Evolutionary conservation across 768 basidiomycete species (phyloP), one percentile per base, ranked within the genome.

Genomic region (Calocybe cyanea): DNA sequence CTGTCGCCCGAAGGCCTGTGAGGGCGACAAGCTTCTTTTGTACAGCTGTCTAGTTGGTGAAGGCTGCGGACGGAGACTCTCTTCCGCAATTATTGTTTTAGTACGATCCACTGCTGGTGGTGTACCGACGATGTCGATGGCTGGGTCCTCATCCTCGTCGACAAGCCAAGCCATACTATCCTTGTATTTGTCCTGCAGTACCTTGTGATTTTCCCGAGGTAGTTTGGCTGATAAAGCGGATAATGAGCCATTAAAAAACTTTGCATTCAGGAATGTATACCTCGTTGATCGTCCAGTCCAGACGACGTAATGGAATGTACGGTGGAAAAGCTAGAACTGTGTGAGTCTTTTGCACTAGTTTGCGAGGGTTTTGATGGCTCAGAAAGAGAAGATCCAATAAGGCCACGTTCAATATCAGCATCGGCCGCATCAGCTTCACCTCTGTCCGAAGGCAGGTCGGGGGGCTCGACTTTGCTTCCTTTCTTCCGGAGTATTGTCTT

Each of bases 91-190:
- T 11, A 18, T 7, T 25, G 41, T 44, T 8, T 7, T 4, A 31
- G 38, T 45, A 38, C 50, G 52, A 45, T 44, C 49, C 7, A 49
- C 11, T 20, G 60, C 33, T 7, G 79, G 79, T 2, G 81, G 72
- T 17, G 81, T 81, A 40, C 68, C 65, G n/a, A 77, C 39, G 31
- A 82, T 74, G 46, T 72, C 69, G 51, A 82, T 65, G 35, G 70
- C 67, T 8, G 68, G 70, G 36, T 83, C 83, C 41, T 85, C 82
- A 46, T 81, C 82, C 19, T 80, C 70, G 31, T 77, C 81, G 8
- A 86, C 60, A 17, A 87, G 65, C 84, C 83, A 86, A 2, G 77
- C 73, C 65, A 86, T 81, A 53, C 71, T 71, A 38, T 71, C 61
- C 30, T 67, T 59, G 14, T 43, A 49, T 11, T 56, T 48, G 24